Evolutionary conservation across 108 stramenopile species (phyloP).

Genomic region (Cylindrotheca closterium): DNA sequence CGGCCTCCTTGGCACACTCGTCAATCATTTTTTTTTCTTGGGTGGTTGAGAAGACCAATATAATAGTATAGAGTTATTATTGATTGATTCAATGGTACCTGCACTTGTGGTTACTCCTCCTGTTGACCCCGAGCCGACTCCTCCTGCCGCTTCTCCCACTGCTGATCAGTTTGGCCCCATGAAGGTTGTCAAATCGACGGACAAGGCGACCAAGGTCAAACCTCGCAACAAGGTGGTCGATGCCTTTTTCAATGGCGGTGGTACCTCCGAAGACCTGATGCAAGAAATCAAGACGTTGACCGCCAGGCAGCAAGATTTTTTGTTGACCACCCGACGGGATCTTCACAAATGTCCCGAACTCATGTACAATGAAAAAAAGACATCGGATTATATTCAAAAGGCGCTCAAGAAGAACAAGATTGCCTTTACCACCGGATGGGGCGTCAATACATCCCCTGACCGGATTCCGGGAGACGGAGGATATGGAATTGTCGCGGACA

Average conservation of each 20-base stretch:
- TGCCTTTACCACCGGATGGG: slow-evolving; percentile 66
- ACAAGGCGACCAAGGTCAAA: too few species aligned
- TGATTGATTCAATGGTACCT: too few species aligned
- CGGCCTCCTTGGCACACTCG: too few species aligned
- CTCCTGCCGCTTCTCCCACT: too few species aligned
- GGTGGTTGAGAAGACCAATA: too few species aligned
- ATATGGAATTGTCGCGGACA: slow-evolving; percentile 80
- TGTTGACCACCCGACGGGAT: slow-evolving; percentile 56
- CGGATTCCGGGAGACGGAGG: slow-evolving; percentile 54
- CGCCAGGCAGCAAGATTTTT: slow-evolving; percentile 33
- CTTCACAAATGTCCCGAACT: slow-evolving; percentile 77
- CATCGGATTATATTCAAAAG: slow-evolving; percentile 59
- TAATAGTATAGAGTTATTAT: too few species aligned
- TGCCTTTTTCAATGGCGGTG: slow-evolving; percentile 8
- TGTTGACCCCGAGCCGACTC: too few species aligned
- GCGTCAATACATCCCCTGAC: slow-evolving; percentile 58
- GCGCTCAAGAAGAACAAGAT: slow-evolving; percentile 56
- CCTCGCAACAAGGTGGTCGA: slow-evolving; percentile 26
- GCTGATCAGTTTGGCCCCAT: too few species aligned
- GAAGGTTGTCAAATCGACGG: too few species aligned
- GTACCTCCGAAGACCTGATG: slow-evolving; percentile 15
- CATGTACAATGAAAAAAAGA: slow-evolving; percentile 72
- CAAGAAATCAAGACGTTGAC: slow-evolving; percentile 31
- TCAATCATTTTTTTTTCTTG: too few species aligned
- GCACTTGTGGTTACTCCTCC: too few species aligned